A percentile compares a stretch with the other conserved stretches of the same genome.
phyloP scores from a whole-genome alignment of 495 filamentous ascomycete genomes.

The Saxophila tyrrhenica region DNA sequence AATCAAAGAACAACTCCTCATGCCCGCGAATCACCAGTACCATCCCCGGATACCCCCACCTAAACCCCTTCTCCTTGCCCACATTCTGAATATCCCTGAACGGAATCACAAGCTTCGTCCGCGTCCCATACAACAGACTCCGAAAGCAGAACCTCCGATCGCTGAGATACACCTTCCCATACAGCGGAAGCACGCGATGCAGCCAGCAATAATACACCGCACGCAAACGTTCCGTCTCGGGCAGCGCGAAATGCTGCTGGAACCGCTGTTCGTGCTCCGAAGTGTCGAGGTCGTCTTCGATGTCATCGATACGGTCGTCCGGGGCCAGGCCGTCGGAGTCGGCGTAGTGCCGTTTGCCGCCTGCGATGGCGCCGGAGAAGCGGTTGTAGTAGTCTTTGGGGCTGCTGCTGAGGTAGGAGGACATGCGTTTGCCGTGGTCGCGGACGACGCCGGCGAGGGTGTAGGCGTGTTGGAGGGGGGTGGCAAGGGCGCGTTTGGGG shows the following conservation, averaged over 20 bases:
- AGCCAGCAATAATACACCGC: conserved; percentile 85
- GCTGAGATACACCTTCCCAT: conserved; percentile 94
- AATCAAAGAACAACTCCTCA: conserved; percentile 96
- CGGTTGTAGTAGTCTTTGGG: conserved; percentile 97
- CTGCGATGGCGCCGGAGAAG: conserved; percentile 95
- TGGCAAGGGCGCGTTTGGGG: conserved; percentile 45
- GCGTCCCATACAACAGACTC: conserved; percentile 76
- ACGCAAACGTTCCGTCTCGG: conserved; percentile 70
- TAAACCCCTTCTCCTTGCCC: conserved; percentile 89
- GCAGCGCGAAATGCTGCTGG: conserved; percentile 78
- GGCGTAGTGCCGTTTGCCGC: conserved; percentile 78
- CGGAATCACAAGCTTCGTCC: conserved; percentile 85
- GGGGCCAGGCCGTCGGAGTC: conserved; percentile 57
- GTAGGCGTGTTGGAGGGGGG: conserved; percentile 72
- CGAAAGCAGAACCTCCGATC: conserved; percentile 88
- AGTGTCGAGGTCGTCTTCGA: conserved; percentile 51
- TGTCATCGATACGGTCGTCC: conserved; percentile 49
- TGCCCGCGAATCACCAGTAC: conserved; percentile 87
- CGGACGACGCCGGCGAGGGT: conserved; percentile 76
- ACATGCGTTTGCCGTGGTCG: conserved; percentile 66
- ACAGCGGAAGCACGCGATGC: conserved; percentile 78
- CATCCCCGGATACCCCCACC: conserved; percentile 82
- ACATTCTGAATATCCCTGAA: conserved; percentile 88
- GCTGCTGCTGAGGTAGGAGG: conserved; percentile 73
- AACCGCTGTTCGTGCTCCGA: conserved; percentile 65